phyloP scores from a whole-genome alignment of 2,329 filamentous ascomycete genomes.

The Aspergillus fructus region DNA sequence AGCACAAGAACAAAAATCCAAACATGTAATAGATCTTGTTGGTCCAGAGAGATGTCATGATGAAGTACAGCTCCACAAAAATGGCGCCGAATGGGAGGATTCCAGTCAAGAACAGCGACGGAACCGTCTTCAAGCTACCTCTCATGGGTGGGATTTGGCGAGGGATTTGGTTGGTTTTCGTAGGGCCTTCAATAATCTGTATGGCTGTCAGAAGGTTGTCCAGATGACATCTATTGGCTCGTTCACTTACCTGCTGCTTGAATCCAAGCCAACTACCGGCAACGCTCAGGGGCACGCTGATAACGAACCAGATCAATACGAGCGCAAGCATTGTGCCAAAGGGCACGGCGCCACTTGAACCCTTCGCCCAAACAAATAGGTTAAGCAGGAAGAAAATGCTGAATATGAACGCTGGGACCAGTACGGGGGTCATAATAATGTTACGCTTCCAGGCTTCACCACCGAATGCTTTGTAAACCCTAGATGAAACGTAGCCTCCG shows the following conservation, averaged over 20 bases:
- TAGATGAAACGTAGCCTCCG: conserved; percentile 83
- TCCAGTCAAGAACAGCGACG: conserved; percentile 88
- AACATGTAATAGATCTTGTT: conserved; percentile 99
- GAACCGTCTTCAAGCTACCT: conserved; percentile 80
- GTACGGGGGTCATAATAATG: conserved; percentile 80
- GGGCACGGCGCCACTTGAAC: conserved; percentile 89
- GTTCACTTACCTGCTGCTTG: conserved; percentile 56
- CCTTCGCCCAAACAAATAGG: conserved; percentile 91
- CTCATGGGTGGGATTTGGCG: conserved; percentile 86
- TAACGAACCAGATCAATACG: conserved; percentile 92
- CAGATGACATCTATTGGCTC: neutral
- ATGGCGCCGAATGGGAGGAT: conserved; percentile 94
- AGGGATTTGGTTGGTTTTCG: conserved; percentile 96
- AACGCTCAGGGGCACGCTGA: conserved; percentile 88
- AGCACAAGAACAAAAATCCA: conserved; percentile 96
- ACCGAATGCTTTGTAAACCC: conserved; percentile 91
- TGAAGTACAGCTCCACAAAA: conserved; percentile 98
- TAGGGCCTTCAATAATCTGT: conserved; percentile 70
- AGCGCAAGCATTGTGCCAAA: conserved; percentile 97
- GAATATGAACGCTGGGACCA: conserved; percentile 87
- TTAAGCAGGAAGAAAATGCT: conserved; percentile 87
- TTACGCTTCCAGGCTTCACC: conserved; percentile 95
- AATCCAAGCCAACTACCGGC: conserved; percentile 93
- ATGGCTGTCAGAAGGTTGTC: conserved; percentile 10
- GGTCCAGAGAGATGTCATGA: conserved; percentile 99